Evolutionary conservation across 192 early-diverging fungal species (phyloP).

Genomic region (Backusella circina): DNA sequence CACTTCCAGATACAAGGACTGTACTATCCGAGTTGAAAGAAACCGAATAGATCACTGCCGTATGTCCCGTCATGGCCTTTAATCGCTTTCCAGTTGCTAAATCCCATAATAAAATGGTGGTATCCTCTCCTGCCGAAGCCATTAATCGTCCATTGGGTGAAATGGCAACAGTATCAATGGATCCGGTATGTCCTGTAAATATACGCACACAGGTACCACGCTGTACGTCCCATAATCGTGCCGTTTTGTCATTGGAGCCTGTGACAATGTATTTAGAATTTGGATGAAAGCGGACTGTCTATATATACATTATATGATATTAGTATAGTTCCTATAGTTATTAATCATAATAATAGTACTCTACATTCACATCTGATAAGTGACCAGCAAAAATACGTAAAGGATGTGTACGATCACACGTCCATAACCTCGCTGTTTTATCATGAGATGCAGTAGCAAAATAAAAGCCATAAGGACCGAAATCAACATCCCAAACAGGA

Average conservation of each 20-base stretch:
- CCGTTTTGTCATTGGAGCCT: slow-evolving; percentile 85
- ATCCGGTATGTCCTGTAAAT: slow-evolving; percentile 82
- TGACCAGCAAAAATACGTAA: slow-evolving; percentile 98
- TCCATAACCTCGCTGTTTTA: slow-evolving; percentile 93
- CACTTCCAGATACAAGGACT: slow-evolving; percentile 78
- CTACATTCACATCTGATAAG: slow-evolving; percentile 92
- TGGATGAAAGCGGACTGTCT: slow-evolving; percentile 92
- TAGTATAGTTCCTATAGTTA: background rate
- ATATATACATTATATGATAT: background rate
- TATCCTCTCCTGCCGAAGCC: slow-evolving; percentile 87
- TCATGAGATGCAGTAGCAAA: slow-evolving; percentile 97
- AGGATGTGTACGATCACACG: slow-evolving; percentile 93
- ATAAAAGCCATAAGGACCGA: slow-evolving; percentile 89
- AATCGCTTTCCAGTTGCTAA: slow-evolving; percentile 78
- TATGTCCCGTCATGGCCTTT: slow-evolving; percentile 84
- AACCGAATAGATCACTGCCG: slow-evolving; percentile 79
- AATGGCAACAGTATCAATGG: slow-evolving; percentile 84
- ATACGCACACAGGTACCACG: slow-evolving; percentile 84
- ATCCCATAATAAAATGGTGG: slow-evolving; percentile 86
- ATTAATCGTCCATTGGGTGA: slow-evolving; percentile 89
- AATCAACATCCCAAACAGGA: slow-evolving; percentile 95
- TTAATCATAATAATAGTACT: background rate
- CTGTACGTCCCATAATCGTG: slow-evolving; percentile 93
- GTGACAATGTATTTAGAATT: slow-evolving; percentile 94
- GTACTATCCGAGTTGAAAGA: slow-evolving; percentile 80